Evolutionary conservation across 2,329 filamentous ascomycete genomes (phyloP).

Genomic region (Sporothrix variecibatus): DNA sequence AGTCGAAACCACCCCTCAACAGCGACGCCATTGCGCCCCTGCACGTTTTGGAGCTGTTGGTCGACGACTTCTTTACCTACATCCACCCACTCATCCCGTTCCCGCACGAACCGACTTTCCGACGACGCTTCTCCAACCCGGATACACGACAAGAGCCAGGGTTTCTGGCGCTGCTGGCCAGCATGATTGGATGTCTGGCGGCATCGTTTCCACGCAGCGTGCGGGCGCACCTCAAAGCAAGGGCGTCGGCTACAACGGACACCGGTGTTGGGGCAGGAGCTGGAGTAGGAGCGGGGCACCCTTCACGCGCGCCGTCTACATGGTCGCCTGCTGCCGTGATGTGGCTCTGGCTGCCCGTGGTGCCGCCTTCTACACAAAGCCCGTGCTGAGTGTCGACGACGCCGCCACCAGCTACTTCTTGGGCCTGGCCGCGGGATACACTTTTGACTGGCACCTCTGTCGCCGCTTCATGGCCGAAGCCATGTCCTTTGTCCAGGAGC

Average conservation of each 20-base stretch:
- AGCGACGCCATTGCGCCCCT: constrained; percentile 72
- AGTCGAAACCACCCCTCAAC: constrained; percentile 30
- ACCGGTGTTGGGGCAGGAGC: neutral
- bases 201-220: constrained; percentile 75
- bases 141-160: constrained; percentile 66
- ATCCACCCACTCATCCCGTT: constrained; percentile 77
- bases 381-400: constrained; percentile 53
- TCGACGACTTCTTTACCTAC: constrained; percentile 83
- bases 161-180: constrained; percentile 70
- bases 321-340: constrained; percentile 70
- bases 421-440: constrained; percentile 66
- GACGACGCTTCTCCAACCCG: constrained; percentile 65
- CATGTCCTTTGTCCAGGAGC: constrained; percentile 66
- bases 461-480: constrained; percentile 73
- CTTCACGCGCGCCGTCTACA: constrained; percentile 67
- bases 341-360: constrained; percentile 70
- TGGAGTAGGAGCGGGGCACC: constrained; percentile 46
- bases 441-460: constrained; percentile 66
- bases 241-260: neutral
- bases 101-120: constrained; percentile 76
- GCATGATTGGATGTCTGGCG: constrained; percentile 73
- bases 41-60: constrained; percentile 65
- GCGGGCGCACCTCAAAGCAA: constrained; percentile 65
- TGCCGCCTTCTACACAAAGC: constrained; percentile 50
- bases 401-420: constrained; percentile 77